Percentiles rank a stretch among this genome's conserved stretches.
Evolutionary conservation across 345 rosid species (phyloP).

Genomic region (Trapa bicornis): DNA sequence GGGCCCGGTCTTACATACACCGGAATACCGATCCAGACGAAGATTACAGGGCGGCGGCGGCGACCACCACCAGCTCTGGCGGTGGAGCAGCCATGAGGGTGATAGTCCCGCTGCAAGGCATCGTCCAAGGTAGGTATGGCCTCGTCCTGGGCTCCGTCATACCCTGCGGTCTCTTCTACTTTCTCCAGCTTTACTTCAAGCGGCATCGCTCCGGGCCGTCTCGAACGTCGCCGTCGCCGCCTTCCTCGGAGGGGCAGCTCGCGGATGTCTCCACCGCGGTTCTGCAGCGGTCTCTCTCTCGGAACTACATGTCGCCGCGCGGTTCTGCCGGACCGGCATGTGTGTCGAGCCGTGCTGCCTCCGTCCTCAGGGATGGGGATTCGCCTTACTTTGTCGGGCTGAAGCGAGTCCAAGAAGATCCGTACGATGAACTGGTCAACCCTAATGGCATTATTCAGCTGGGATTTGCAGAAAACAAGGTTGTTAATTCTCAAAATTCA

Average conservation of each 20-base stretch:
- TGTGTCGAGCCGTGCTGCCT: conserved; percentile 41
- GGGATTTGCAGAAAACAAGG: conserved; percentile 62
- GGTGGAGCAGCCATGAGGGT: conserved; percentile 81
- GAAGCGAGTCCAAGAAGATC: conserved; percentile 51
- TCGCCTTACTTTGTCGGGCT: conserved; percentile 40
- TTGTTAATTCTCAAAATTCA: conserved; percentile 1
- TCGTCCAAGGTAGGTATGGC: conserved; percentile 90
- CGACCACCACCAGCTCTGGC: conserved; percentile 20
- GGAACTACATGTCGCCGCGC: conserved; percentile 59
- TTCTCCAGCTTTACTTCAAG: conserved; percentile 70
- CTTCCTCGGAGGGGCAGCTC: conserved; percentile 39
- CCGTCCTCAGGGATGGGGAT: conserved; percentile 39
- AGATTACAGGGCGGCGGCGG: conserved; percentile 1
- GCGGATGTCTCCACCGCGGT: conserved; percentile 31
- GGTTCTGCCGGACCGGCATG: conserved; percentile 43
- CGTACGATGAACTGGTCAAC: conserved; percentile 46
- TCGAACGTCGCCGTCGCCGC: conserved; percentile 21
- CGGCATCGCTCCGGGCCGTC: conserved; percentile 28
- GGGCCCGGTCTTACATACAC: too few relatives aligned
- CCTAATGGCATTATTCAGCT: conserved; percentile 76
- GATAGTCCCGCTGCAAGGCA: conserved; percentile 84
- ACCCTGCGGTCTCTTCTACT: conserved; percentile 91
- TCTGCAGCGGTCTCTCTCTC: conserved; percentile 47
- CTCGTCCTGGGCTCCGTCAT: conserved; percentile 79
- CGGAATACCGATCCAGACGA: too few relatives aligned